Conservation (phyloP, 805 yeast genomes). For the Kodamaea kakaduensis region DNA sequence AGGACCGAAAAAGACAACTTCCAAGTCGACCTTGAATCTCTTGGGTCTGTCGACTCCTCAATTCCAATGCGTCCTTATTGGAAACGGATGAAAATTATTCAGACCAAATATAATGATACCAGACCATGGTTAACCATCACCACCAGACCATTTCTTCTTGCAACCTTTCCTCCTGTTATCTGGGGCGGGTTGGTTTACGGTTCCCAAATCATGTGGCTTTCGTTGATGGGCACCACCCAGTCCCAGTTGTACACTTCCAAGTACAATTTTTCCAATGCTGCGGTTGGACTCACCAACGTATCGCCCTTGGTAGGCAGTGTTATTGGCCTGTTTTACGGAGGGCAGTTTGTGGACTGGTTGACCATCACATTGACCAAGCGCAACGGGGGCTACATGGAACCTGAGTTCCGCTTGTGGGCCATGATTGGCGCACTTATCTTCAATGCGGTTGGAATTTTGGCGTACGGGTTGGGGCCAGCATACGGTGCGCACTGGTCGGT, state of each 20-base stretch:
- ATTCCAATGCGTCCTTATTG: constrained; percentile 32
- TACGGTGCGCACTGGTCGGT: constrained; percentile 38
- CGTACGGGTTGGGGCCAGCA: constrained; percentile 41
- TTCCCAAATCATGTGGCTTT: constrained; percentile 48
- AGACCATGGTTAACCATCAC: constrained; percentile 38
- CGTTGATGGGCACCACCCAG: constrained; percentile 42
- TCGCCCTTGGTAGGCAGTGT: constrained; percentile 41
- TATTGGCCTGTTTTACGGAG: constrained; percentile 45
- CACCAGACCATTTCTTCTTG: constrained; percentile 33
- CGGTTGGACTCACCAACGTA: constrained; percentile 42
- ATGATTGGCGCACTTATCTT: constrained; percentile 36
- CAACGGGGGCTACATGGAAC: constrained; percentile 44
- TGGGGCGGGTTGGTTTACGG: constrained; percentile 48
- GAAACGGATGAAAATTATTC: constrained; percentile 35
- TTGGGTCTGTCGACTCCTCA: constrained; percentile 13
- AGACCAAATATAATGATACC: constrained; percentile 36
- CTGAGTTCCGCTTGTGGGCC: constrained; percentile 45
- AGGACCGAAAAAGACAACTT: neutral
- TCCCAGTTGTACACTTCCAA: constrained; percentile 31
- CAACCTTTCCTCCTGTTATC: constrained; percentile 40
- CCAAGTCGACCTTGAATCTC: neutral
- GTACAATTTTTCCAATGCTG: constrained; percentile 39
- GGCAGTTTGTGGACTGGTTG: constrained; percentile 41
- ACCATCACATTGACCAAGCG: constrained; percentile 31
- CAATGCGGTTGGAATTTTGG: constrained; percentile 42